Base-by-base conservation (phyloP, 306 rosid species). In the Hippophae tibetana region DNA sequence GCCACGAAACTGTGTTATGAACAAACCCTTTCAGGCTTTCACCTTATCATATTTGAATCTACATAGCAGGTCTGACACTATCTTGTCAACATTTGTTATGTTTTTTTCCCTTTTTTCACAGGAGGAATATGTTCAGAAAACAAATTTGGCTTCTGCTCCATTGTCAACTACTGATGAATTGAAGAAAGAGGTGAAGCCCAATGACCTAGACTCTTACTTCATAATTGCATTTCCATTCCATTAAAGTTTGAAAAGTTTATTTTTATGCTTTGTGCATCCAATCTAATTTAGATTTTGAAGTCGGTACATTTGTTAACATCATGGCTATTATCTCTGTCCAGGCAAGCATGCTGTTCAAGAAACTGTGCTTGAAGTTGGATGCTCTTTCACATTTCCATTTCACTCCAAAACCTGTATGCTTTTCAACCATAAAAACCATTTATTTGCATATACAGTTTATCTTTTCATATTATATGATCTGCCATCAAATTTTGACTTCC, bases 361-460 rank as follows among this genome's bases (percentile, higher is more conserved):
- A 76, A 73, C 81, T 93, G 56, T 77, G 85, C 73, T 68, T 84
- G 75, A 84, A 84, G 81, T 72, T 88, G 85, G 99, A 93, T 61
- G 86, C 96, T 66, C 96, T 92, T 62, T 83, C 99, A 57, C 99
- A 92, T 78, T 92, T 85, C 70, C 80, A 80, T 86, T 88, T 79
- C 51, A 78, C 94, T 66, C 99, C 99, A 54, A 92, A 92, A 78
- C 99, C 99, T 48, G 99, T 92, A 84, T 40, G 85, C 54, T 71
- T 68, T 66, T 13, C 38, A 31, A 47, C 54, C 59, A 26, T 64
- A 46, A 57, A 65, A 38, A 18, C 27, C 8, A n/a, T 48, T 25
- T 31, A 41, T 70, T 7, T 42, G 6, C 70, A 23, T 56, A 38
- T 10, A 60, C 53, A 31, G 38, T 31, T 47, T 56, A 25, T 64